Evolutionary conservation across 805 yeast species (phyloP).

Genomic region (Wickerhamomyces bisporus): DNA sequence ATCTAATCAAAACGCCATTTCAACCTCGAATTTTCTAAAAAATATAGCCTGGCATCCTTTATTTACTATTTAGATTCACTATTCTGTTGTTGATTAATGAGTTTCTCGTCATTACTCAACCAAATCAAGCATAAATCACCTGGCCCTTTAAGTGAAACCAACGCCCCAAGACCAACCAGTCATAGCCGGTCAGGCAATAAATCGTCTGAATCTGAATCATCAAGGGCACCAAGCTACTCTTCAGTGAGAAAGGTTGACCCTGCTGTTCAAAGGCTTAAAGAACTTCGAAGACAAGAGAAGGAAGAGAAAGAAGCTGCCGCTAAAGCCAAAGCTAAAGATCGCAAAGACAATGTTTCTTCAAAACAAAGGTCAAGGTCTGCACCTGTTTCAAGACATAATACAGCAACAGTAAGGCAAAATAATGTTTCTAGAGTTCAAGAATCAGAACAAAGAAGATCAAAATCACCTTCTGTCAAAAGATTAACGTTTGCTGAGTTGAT

Average conservation of each 20-base stretch:
- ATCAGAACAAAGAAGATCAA: conserved; percentile 4
- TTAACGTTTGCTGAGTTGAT: conserved; percentile 51
- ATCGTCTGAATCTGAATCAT: no score
- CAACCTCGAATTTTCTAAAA: no score
- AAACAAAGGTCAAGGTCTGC: conserved; percentile 1
- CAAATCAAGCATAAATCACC: conserved; percentile 16
- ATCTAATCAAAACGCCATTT: no score
- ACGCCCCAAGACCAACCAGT: not conserved
- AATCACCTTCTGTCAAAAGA: conserved; percentile 34
- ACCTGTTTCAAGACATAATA: conserved; percentile 1
- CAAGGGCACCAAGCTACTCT: not conserved
- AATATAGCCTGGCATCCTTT: no score
- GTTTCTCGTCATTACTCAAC: conserved; percentile 15
- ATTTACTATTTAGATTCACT: no score
- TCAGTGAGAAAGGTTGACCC: conserved; percentile 46
- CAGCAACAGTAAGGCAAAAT: not conserved
- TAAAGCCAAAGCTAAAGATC: conserved; percentile 24
- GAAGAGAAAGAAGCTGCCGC: conserved; percentile 31
- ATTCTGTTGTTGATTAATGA: no score
- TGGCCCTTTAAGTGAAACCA: conserved; percentile 1
- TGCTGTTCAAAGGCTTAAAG: conserved; percentile 65
- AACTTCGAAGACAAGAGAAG: conserved; percentile 53
- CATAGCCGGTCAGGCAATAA: not conserved
- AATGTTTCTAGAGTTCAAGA: conserved; percentile 1
- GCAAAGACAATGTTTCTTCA: not conserved